These are phyloP conservation scores for Termitomyces titanicus DNA, from an alignment of 768 basidiomycete genomes.

Conservation along the genomic window DNA sequence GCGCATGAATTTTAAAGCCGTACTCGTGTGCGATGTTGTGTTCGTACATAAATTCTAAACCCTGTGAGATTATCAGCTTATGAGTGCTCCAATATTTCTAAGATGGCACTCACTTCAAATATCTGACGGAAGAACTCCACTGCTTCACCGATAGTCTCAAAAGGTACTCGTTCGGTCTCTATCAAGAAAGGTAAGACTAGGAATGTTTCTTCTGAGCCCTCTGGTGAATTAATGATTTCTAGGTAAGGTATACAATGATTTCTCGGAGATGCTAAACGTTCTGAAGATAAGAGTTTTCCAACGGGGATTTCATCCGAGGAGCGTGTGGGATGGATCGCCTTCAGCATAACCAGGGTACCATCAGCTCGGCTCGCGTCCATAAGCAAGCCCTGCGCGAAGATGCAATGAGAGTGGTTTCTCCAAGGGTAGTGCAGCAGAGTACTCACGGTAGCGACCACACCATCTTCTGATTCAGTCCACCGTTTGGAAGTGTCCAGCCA, in stretches of 20 bases:
- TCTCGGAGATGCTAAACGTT: slow-evolving; percentile 4
- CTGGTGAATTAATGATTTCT: slow-evolving; percentile 14
- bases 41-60: slow-evolving; percentile 32
- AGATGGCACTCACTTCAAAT: slow-evolving; percentile 19
- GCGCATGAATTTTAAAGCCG: background rate
- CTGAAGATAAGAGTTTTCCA: background rate
- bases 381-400: background rate
- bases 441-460: background rate
- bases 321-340: background rate
- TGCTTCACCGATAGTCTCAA: slow-evolving; percentile 1
- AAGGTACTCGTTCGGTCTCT: background rate
- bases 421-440: too few relatives aligned
- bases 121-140: slow-evolving; percentile 2
- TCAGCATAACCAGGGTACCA: background rate
- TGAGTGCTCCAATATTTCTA: slow-evolving; percentile 6
- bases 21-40: slow-evolving; percentile 31
- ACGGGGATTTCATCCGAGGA: background rate
- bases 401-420: too few relatives aligned
- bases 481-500: background rate
- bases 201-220: slow-evolving; percentile 9
- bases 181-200: slow-evolving; percentile 1
- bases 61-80: slow-evolving; percentile 13
- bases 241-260: slow-evolving; percentile 31
- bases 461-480: slow-evolving; percentile 2
- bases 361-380: background rate